phyloP scores from a whole-genome alignment of 768 basidiomycete species.

The Lentinula sp. region DNA sequence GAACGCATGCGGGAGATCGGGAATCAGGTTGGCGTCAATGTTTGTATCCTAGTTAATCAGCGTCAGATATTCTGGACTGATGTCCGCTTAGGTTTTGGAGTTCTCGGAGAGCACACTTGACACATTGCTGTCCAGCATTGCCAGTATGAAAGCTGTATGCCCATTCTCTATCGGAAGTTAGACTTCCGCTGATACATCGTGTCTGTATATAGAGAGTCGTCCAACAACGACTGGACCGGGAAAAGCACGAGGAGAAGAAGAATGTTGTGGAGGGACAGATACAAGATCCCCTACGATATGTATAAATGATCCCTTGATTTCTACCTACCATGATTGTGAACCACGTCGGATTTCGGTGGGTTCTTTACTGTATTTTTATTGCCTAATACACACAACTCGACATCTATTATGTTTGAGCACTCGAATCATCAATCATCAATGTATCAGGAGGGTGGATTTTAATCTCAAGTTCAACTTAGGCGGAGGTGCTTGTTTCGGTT shows the following conservation, averaged over 20 bases:
- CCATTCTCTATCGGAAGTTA: neutral
- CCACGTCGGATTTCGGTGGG: no score
- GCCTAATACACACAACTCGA: no score
- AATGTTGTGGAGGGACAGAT: neutral
- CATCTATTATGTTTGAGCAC: no score
- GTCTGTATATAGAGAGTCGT: neutral
- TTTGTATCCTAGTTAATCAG: neutral
- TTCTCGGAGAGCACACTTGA: constrained; percentile 1
- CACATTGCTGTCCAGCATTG: neutral
- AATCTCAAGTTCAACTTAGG: no score
- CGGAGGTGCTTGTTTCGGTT: no score
- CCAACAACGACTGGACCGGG: constrained; percentile 1
- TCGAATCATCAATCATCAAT: no score
- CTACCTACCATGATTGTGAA: no score
- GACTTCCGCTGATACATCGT: neutral
- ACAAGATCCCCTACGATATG: neutral
- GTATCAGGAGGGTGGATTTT: no score
- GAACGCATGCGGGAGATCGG: neutral
- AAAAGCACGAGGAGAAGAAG: neutral
- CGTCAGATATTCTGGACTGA: neutral
- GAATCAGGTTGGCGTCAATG: neutral
- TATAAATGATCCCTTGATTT: neutral
- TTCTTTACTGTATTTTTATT: no score
- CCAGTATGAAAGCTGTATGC: neutral
- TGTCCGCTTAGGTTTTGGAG: neutral